phyloP scores from a whole-genome alignment of 1,139 yeast species.

The Ogataea hybrid region DNA sequence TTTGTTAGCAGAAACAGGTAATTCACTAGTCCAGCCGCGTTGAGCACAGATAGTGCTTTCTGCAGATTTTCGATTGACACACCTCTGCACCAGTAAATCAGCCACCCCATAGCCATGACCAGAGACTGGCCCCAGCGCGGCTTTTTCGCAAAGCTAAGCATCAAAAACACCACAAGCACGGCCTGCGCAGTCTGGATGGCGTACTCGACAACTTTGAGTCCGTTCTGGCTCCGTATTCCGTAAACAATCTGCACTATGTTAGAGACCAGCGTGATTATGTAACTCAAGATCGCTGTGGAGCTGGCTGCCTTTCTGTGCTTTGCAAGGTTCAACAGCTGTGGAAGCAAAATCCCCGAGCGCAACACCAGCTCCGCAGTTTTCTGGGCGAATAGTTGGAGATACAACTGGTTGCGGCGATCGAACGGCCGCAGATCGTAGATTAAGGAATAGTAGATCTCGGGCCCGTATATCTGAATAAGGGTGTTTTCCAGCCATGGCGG shows the following conservation, averaged over 20 bases:
- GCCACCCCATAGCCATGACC: slow-evolving; percentile 5
- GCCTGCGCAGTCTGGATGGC: slow-evolving; percentile 1
- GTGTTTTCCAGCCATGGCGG: slow-evolving; percentile 9
- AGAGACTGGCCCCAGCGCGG: slow-evolving; percentile 3
- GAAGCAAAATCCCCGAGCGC: slow-evolving; percentile 11
- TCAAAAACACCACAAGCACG: neutral
- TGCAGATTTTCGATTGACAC: neutral
- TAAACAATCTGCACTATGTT: slow-evolving; percentile 1
- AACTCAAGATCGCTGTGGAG: slow-evolving; percentile 6
- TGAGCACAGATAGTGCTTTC: slow-evolving; percentile 1
- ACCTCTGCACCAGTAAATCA: slow-evolving; percentile 8
- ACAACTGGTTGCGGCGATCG: slow-evolving; percentile 15
- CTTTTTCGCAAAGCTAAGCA: slow-evolving; percentile 2
- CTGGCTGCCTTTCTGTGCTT: slow-evolving; percentile 8
- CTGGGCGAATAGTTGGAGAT: slow-evolving; percentile 10
- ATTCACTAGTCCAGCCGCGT: slow-evolving; percentile 7
- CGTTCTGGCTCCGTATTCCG: slow-evolving; percentile 2
- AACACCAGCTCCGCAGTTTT: slow-evolving; percentile 4
- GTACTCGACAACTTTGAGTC: neutral
- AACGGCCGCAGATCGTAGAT: slow-evolving; percentile 19
- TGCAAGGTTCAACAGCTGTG: slow-evolving; percentile 19
- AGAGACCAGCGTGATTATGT: slow-evolving; percentile 5
- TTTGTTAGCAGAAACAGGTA: slow-evolving; percentile 6
- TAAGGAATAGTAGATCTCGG: slow-evolving; percentile 15
- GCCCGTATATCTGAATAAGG: slow-evolving; percentile 15